Base-by-base conservation (phyloP, 2,329 filamentous ascomycete genomes). In the Diaporthe ilicicola region DNA sequence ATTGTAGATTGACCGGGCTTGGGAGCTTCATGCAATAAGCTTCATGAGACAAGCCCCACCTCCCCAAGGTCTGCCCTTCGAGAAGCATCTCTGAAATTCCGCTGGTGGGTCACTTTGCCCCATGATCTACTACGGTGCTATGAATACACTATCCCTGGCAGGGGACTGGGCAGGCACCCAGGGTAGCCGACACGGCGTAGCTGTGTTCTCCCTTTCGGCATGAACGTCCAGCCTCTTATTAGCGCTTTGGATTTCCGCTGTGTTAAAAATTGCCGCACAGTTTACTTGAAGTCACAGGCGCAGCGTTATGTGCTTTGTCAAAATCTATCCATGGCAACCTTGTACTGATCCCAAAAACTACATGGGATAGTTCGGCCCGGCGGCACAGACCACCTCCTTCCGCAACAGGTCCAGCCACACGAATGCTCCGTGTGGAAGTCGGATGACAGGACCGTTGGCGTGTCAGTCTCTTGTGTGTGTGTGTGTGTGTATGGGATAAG, bases 71-170 rank as follows among this genome's bases (percentile, higher is more conserved):
- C 34, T 42, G 44, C 53, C 29, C 55, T 72, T 72, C 68, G 42
- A 70, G 68, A 72, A 72, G 50, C 46, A 67, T 72, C 71, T 72
- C 24, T 70, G 53, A 22, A 37, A 29, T 72, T 72, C 70, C 44
- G 54, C 48, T 15, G 34, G 53, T 51, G 66, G 53, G 46, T 64
- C 44, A 27, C 13, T 13, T 1, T 50, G 12, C 29, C 17, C 59
- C 29, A 64, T 29, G n/a, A 24, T 62, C 19, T 62, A 48, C 42
- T 17, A 2, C 22, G n/a, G n/a, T n/a, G n/a, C 19, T 32, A 22
- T 19, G 53, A 51, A 34, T 10, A 12, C n/a, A n/a, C n/a, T n/a
- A n/a, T 54, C 29, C 22, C 34, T 32, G 32, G 9, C 15, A 4
- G 29, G 17, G 4, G 7, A 12, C 9, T 34, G 32, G 5, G 10